Evolutionary conservation across 2,329 filamentous ascomycete genomes (phyloP).

Genomic region (Fusarium albosuccineum): DNA sequence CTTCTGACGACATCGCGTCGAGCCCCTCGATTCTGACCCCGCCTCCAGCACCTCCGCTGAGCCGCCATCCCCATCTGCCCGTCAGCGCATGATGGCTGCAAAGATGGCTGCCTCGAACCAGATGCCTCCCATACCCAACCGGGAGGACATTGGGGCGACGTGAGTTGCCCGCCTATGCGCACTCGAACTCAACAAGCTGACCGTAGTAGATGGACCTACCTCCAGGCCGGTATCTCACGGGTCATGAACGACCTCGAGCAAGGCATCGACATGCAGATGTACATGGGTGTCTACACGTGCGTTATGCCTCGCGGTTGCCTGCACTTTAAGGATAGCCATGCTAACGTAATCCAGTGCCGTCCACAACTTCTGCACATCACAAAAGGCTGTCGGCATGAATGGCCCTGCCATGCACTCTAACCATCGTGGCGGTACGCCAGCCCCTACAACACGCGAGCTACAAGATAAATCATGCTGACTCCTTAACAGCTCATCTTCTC

Average conservation of each 20-base stretch:
- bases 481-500: conserved; percentile 81
- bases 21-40: conserved; percentile 46
- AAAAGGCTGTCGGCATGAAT: conserved; percentile 83
- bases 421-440: conserved; percentile 71
- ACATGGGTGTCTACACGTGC: conserved; percentile 97
- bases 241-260: conserved; percentile 95
- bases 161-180: conserved; percentile 45
- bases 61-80: conserved; percentile 29
- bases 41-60: conserved; percentile 40
- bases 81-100: conserved; percentile 49
- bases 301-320: conserved; percentile 20
- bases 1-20: conserved; percentile 41
- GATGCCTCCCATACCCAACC: conserved; percentile 71
- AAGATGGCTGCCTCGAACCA: conserved; percentile 53
- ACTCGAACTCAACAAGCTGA: conserved; percentile 37
- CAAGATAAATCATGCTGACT: conserved; percentile 28
- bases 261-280: conserved; percentile 95
- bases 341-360: conserved; percentile 75
- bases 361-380: conserved; percentile 99
- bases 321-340: background rate
- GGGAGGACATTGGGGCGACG: conserved; percentile 71
- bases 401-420: conserved; percentile 55
- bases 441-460: background rate
- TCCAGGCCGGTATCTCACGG: conserved; percentile 87
- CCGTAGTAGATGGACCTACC: conserved; percentile 81